Evolutionary conservation across 2,329 filamentous ascomycete species (phyloP), one percentile per base, ranked within the genome.

Genomic region (Alternaria tenuissima): DNA sequence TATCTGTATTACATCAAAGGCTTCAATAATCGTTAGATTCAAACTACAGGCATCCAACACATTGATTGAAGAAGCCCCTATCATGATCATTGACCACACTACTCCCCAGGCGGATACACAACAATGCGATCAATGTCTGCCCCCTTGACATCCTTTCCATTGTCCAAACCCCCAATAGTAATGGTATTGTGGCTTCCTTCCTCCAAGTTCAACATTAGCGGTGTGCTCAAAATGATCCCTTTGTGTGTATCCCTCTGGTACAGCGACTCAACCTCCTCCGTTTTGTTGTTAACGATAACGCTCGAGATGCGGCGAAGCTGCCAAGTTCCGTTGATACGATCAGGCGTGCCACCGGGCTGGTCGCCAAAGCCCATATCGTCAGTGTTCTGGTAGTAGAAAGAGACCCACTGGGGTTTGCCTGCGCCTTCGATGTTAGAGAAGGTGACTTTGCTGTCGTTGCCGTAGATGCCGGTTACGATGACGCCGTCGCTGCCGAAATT

Each of bases 281-380:
- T 81, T 52, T 82, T 79, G 3, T 81, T 83, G 61, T 87, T 89
- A 3, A 89, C 84, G 0, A 88, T 78, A 2, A 89, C 86, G 48
- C 86, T 87, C 67, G 83, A 84, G 57, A 89, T 85, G 9, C 87
- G 82, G 5, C 87, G 82, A 6, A 89, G 76, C 61, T 87, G 85
- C 86, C 86, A 89, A 0, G 79, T 75, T 0, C 87, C 86, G 5
- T 84, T 84, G 55, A 89, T 88, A 7, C 87, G 83, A 68, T 89
- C 86, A 0, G 87, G 87, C 0, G 78, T 76, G 6, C 87, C 87
- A 43, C 82, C 83, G 2, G 87, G 76, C 61, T 81, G 79, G 59
- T 81, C 79, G 1, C 86, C 86, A 55, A 86, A 88, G 3, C 86
- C 86, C 84, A 87, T 87, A 59, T 88, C 86, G 51, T 88, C 86